Percentiles rank a stretch among this genome's conserved stretches.
Conservation (phyloP, 2,329 filamentous ascomycete genomes). For the Colletotrichum zoysiae region DNA sequence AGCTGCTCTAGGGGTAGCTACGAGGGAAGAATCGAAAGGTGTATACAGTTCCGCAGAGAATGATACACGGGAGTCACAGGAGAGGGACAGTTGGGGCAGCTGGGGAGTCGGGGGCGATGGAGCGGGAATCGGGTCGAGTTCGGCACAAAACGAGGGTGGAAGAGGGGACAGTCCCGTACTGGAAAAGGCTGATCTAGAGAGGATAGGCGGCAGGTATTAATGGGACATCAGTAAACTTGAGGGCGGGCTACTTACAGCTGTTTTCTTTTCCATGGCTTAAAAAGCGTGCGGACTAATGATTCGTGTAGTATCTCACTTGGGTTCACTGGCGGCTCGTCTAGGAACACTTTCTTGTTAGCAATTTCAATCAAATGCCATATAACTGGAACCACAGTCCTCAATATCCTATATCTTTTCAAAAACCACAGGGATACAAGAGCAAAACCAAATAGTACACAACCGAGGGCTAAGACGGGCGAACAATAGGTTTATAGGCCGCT, state of each 20-base stretch:
- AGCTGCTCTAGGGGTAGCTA: constrained; percentile 38
- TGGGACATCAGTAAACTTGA: not conserved
- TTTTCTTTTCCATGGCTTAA: no score
- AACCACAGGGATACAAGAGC: not conserved
- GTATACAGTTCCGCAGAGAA: constrained; percentile 50
- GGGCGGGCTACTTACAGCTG: no score
- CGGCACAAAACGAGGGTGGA: constrained; percentile 33
- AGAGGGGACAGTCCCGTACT: constrained; percentile 44
- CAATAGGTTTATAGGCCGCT: not conserved
- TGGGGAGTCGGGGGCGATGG: constrained; percentile 44
- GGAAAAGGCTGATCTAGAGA: constrained; percentile 47
- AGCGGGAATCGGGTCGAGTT: constrained; percentile 7
- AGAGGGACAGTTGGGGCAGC: constrained; percentile 53
- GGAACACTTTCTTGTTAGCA: not conserved
- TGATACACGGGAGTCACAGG: constrained; percentile 48
- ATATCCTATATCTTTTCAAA: no score
- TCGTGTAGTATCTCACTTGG: not conserved
- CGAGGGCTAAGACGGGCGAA: not conserved
- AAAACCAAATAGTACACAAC: not conserved
- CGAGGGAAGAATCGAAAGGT: constrained; percentile 47
- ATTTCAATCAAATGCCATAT: not conserved
- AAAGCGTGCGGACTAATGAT: not conserved
- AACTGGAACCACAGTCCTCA: not conserved
- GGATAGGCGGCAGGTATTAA: constrained; percentile 47
- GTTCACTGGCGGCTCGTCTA: not conserved